Evolutionary conservation across 768 basidiomycete species (phyloP), one percentile per base, ranked within the genome.

Genomic region (Rhodotorula kratochvilovae): DNA sequence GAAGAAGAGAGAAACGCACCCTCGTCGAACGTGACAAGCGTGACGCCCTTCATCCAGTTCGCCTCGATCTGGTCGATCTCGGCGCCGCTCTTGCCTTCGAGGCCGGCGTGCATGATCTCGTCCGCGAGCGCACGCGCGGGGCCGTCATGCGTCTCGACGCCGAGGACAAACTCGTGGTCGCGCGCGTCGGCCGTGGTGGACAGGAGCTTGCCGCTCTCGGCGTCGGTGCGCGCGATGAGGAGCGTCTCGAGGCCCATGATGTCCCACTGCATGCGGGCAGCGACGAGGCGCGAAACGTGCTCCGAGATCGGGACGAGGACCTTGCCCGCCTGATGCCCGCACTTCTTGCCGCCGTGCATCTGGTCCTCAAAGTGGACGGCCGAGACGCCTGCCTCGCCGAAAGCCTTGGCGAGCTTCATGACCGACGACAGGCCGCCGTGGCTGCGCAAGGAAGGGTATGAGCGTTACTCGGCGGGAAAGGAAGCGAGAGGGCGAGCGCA

Each of bases 331-430:
- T 93, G 84, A 82, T 93, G 91, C 36, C 92, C 91, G 79, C 91
- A 92, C 86, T 96, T 94, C 83, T 96, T 96, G 36, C 91, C 91
- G 42, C 94, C 94, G 73, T 94, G 91, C 13, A 95, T 84, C 79
- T 95, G 92, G 81, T 97, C 94, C 79, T 97, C 94, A 31, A 96
- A 80, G 80, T 97, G 94, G 60, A 97, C 89, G 25, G 85, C 94
- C 16, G 93, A 86, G 23, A 91, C 90, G 35, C 94, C 93, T 86
- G 90, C 89, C 83, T 96, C 94, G n/a, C 91, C 93, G 77, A 97
- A 95, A 31, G 93, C 84, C 78, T 96, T 97, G 48, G 87, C 87
- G 15, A 97, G 85, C 82, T 96, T 97, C 89, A 97, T 92, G 61
- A 95, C 90, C 23, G 92, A 86, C 29, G 92, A 92, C n/a, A 89